Conservation (phyloP, 2,329 filamentous ascomycete genomes). For the Colletotrichum limetticola region DNA sequence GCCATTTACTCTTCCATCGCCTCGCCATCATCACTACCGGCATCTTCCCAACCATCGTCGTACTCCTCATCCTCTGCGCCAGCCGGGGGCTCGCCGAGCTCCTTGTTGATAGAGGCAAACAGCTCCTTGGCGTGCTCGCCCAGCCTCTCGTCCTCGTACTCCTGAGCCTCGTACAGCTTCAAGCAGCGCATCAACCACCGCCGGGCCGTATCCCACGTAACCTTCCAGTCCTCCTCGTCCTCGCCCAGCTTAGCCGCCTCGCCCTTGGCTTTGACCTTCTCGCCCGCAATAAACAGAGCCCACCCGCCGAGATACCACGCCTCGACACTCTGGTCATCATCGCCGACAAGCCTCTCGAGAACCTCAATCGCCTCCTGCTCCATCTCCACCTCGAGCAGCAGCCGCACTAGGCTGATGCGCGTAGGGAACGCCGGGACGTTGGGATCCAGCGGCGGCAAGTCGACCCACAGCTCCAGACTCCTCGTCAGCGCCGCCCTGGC, state of each 20-base stretch:
- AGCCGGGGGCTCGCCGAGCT: slow-evolving; percentile 69
- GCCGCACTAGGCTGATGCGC: slow-evolving; percentile 82
- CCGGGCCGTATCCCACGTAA: slow-evolving; percentile 77
- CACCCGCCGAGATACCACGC: slow-evolving; percentile 97
- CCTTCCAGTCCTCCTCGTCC: slow-evolving; percentile 63
- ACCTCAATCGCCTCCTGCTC: slow-evolving; percentile 87
- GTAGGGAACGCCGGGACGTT: slow-evolving; percentile 87
- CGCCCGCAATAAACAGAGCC: slow-evolving; percentile 84
- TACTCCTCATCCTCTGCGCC: slow-evolving; percentile 67
- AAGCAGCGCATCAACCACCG: slow-evolving; percentile 87
- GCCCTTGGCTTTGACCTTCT: slow-evolving; percentile 66
- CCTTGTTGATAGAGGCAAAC: slow-evolving; percentile 69
- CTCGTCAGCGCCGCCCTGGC: slow-evolving; percentile 81
- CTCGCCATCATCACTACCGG: slow-evolving; percentile 57
- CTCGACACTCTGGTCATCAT: slow-evolving; percentile 95
- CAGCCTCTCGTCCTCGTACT: slow-evolving; percentile 87
- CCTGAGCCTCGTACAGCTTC: slow-evolving; percentile 79
- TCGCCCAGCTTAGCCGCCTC: slow-evolving; percentile 39
- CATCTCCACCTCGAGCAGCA: slow-evolving; percentile 92
- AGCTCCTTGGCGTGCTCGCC: slow-evolving; percentile 81
- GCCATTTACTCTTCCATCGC: slow-evolving; percentile 59
- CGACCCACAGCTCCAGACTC: slow-evolving; percentile 86
- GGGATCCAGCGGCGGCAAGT: slow-evolving; percentile 77
- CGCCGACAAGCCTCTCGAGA: slow-evolving; percentile 82
- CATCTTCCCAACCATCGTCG: slow-evolving; percentile 60